Percentiles rank a stretch among this genome's conserved stretches.
Evolutionary conservation across 1,284 basidiomycete species (phyloP).

Genomic region (Cystobasidium pallidum): DNA sequence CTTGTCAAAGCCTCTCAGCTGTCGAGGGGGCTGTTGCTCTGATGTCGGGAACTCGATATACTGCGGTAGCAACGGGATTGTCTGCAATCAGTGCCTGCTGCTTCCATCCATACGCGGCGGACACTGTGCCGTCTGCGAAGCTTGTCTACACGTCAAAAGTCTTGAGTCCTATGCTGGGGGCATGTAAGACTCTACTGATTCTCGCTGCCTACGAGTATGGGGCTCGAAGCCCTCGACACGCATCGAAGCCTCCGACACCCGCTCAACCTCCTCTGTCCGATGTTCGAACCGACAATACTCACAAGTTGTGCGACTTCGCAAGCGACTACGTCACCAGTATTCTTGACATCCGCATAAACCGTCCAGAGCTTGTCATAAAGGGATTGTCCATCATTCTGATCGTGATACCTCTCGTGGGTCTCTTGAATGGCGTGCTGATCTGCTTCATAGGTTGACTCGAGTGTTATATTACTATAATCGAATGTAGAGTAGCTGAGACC

Average conservation of each 20-base stretch:
- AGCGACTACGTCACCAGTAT: slow-evolving; percentile 57
- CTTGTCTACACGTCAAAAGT: no score
- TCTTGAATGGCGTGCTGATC: slow-evolving; percentile 55
- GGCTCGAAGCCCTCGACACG: no score
- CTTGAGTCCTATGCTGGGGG: no score
- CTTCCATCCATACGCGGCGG: no score
- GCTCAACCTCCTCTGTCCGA: no score
- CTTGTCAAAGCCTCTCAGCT: slow-evolving; percentile 43
- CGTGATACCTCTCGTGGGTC: slow-evolving; percentile 29
- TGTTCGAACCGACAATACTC: slow-evolving; percentile 38
- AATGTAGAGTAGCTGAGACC: slow-evolving; percentile 60
- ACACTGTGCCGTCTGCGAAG: not conserved
- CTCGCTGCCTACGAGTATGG: no score
- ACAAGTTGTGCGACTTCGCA: slow-evolving; percentile 60
- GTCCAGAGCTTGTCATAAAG: slow-evolving; percentile 57
- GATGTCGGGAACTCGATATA: slow-evolving; percentile 58
- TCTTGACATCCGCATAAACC: slow-evolving; percentile 58
- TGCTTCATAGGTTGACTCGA: slow-evolving; percentile 55
- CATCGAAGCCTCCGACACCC: no score
- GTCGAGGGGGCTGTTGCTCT: slow-evolving; percentile 55
- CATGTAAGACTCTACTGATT: no score
- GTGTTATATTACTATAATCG: slow-evolving; percentile 53
- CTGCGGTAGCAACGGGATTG: slow-evolving; percentile 50
- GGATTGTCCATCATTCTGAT: slow-evolving; percentile 31
- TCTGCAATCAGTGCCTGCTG: not conserved